Evolutionary conservation across 2,329 filamentous ascomycete genomes (phyloP).

Genomic region (Microsporum canis): DNA sequence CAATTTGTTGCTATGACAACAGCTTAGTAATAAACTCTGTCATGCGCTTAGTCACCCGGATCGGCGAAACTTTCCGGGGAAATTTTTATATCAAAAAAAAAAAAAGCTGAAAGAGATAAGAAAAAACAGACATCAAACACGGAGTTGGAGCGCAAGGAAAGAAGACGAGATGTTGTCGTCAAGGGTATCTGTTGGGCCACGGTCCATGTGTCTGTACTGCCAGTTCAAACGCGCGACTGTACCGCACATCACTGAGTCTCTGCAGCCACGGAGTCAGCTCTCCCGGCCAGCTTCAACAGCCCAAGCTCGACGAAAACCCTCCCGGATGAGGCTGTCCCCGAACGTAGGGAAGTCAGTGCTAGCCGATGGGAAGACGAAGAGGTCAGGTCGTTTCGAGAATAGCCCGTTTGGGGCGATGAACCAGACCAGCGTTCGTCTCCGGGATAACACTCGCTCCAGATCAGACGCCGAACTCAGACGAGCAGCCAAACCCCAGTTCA

Average conservation of each 20-base stretch:
- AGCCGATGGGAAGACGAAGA: conserved; percentile 21
- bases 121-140: not conserved
- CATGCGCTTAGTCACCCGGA: not conserved
- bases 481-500: conserved; percentile 24
- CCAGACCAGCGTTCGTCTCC: conserved; percentile 34
- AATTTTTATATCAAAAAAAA: not conserved
- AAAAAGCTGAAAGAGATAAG: not conserved
- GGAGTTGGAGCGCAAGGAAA: not conserved
- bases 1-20: conserved; percentile 4
- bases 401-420: conserved; percentile 53
- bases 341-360: conserved; percentile 26
- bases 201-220: conserved; percentile 26
- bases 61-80: not conserved
- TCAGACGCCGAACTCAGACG: conserved; percentile 35
- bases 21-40: not conserved
- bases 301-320: conserved; percentile 22
- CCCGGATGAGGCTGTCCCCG: conserved; percentile 31
- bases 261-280: conserved; percentile 1
- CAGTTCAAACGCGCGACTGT: conserved; percentile 16
- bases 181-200: not conserved
- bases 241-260: not conserved
- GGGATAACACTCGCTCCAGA: conserved; percentile 24
- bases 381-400: conserved; percentile 32
- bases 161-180: not conserved
- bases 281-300: not conserved